A percentile compares a stretch with the other conserved stretches of the same genome.
These are phyloP conservation scores for Candida sonorensis DNA, from an alignment of 805 yeast genomes.

Conservation along the genomic window DNA sequence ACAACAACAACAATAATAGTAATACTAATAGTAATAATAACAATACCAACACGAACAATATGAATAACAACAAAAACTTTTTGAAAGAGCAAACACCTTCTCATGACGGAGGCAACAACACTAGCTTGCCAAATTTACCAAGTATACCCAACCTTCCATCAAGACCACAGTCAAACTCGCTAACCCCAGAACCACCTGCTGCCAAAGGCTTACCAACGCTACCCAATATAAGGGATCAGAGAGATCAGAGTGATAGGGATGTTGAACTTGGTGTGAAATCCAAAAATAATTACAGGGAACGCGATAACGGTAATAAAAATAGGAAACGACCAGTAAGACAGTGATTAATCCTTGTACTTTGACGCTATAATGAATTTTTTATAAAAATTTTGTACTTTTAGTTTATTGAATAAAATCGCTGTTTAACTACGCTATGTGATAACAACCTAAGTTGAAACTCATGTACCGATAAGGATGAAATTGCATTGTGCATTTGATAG, in stretches of 20 bases:
- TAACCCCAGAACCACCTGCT: constrained; percentile 19
- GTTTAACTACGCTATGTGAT: no score
- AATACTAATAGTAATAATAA: neutral
- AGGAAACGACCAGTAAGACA: constrained; percentile 9
- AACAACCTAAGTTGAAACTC: no score
- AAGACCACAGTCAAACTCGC: constrained; percentile 19
- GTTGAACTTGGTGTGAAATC: constrained; percentile 16
- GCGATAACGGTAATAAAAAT: constrained; percentile 5
- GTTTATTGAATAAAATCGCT: no score
- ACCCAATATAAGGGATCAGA: constrained; percentile 12
- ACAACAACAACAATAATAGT: neutral
- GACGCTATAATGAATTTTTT: no score
- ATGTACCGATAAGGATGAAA: no score
- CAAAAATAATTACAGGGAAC: constrained; percentile 16
- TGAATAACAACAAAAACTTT: constrained; percentile 5
- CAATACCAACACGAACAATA: neutral
- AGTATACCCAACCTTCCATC: constrained; percentile 17
- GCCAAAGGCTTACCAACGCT: constrained; percentile 8
- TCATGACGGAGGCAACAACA: no score
- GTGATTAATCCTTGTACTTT: no score
- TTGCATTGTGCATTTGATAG: no score
- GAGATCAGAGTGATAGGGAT: constrained; percentile 26
- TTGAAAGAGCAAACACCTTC: no score
- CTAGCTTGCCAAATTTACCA: constrained; percentile 10
- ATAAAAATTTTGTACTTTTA: no score